phyloP scores from a whole-genome alignment of 192 early-diverging fungal genomes.

The Backusella mclennaniae region DNA sequence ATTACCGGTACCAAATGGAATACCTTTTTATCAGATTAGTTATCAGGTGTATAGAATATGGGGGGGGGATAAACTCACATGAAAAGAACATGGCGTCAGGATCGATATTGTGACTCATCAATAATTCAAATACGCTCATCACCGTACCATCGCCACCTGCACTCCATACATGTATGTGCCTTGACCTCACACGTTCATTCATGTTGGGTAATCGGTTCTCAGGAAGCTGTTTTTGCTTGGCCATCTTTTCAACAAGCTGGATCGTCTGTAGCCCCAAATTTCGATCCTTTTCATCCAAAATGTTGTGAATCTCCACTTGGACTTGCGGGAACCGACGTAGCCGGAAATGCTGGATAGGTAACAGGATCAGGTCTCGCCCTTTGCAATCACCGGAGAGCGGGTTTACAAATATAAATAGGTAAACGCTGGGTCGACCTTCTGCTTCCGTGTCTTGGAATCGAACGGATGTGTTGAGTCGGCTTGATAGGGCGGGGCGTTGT shows the following conservation, averaged over 20 bases:
- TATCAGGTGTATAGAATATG: not conserved
- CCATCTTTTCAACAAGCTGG: conserved; percentile 24
- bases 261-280: conserved; percentile 57
- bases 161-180: conserved; percentile 70
- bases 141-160: conserved; percentile 79
- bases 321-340: conserved; percentile 60
- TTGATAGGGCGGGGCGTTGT: not conserved
- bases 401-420: conserved; percentile 76
- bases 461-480: conserved; percentile 20
- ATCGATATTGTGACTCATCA: conserved; percentile 61
- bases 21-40: conserved; percentile 26
- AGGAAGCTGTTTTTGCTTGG: conserved; percentile 9
- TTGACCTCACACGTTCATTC: conserved; percentile 22
- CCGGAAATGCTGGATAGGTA: conserved; percentile 66
- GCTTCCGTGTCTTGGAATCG: conserved; percentile 17
- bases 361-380: conserved; percentile 55
- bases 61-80: conserved; percentile 18
- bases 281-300: conserved; percentile 57
- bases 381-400: conserved; percentile 71
- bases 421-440: conserved; percentile 45
- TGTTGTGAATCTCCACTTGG: conserved; percentile 72
- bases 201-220: conserved; percentile 36
- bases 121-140: conserved; percentile 62
- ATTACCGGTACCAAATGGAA: conserved; percentile 77
- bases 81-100: conserved; percentile 65